Evolutionary conservation across 768 basidiomycete species (phyloP).

Genomic region (Gelatoporia subvermispora): DNA sequence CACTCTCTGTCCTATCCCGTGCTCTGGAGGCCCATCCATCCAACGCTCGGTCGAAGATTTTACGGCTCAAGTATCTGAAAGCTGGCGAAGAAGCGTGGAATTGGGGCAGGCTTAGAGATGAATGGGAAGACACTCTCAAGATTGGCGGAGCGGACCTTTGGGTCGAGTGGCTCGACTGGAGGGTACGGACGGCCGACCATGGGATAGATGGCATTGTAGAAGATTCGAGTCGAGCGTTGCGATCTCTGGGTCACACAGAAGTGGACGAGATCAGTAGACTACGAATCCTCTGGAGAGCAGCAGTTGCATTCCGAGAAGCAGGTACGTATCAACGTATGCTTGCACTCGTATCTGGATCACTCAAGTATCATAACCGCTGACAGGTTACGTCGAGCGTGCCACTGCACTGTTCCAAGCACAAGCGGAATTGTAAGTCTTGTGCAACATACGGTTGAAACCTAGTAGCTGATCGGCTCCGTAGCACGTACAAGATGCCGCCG

Average conservation of each 20-base stretch:
- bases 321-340: conserved; percentile 38
- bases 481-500: conserved; percentile 55
- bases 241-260: conserved; percentile 35
- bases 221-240: conserved; percentile 45
- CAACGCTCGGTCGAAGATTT: conserved; percentile 42
- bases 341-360: background rate
- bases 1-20: conserved; percentile 60
- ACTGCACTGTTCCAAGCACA: conserved; percentile 81
- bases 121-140: conserved; percentile 67
- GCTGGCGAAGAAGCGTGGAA: conserved; percentile 74
- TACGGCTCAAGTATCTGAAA: conserved; percentile 62
- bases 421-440: conserved; percentile 64
- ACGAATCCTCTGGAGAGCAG: conserved; percentile 68
- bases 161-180: conserved; percentile 82
- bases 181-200: conserved; percentile 41
- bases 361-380: background rate
- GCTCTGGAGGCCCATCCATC: conserved; percentile 53
- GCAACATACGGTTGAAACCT: background rate
- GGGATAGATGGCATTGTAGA: conserved; percentile 51
- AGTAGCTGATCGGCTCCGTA: conserved; percentile 20
- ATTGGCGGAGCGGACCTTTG: conserved; percentile 54
- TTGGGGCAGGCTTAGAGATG: conserved; percentile 44
- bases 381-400: conserved; percentile 72
- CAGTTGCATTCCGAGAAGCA: conserved; percentile 57
- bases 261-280: conserved; percentile 38